phyloP scores from a whole-genome alignment of 1,284 basidiomycete species.

The Vanrija sp. region DNA sequence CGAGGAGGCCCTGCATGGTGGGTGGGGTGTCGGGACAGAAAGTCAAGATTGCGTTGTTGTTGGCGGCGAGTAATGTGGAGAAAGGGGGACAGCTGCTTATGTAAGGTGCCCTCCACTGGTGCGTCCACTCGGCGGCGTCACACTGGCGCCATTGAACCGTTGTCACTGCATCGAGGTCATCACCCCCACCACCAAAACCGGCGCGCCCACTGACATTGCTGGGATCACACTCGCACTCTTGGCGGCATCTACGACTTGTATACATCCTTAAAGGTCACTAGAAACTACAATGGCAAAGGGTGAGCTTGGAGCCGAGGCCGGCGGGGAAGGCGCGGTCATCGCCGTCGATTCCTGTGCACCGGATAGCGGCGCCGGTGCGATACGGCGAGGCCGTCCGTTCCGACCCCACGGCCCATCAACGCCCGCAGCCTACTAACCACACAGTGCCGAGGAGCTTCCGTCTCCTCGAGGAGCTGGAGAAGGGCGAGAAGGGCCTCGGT shows the following conservation, averaged over 20 bases:
- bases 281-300: constrained; percentile 59
- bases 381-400: too few species aligned
- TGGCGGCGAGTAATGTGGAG: not conserved
- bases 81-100: not conserved
- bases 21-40: not conserved
- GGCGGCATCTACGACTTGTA: not conserved
- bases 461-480: constrained; percentile 95
- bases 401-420: too few species aligned
- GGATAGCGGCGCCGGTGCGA: not conserved
- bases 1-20: constrained; percentile 46
- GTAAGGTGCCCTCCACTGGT: too few species aligned
- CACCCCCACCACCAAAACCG: too few species aligned
- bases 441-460: constrained; percentile 94
- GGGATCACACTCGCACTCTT: not conserved
- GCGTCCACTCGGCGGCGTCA: too few species aligned
- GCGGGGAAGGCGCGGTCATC: too few species aligned
- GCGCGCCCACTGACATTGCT: not conserved
- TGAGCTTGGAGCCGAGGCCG: constrained; percentile 28
- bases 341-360: too few species aligned
- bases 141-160: too few species aligned
- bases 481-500: constrained; percentile 98
- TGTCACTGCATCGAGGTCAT: too few species aligned
- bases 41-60: not conserved
- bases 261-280: not conserved
- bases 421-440: not conserved